A percentile compares a stretch with the other conserved stretches of the same genome.
These are phyloP conservation scores for Fusarium clavum DNA, from an alignment of 2,329 filamentous ascomycete genomes.

Conservation along the genomic window DNA sequence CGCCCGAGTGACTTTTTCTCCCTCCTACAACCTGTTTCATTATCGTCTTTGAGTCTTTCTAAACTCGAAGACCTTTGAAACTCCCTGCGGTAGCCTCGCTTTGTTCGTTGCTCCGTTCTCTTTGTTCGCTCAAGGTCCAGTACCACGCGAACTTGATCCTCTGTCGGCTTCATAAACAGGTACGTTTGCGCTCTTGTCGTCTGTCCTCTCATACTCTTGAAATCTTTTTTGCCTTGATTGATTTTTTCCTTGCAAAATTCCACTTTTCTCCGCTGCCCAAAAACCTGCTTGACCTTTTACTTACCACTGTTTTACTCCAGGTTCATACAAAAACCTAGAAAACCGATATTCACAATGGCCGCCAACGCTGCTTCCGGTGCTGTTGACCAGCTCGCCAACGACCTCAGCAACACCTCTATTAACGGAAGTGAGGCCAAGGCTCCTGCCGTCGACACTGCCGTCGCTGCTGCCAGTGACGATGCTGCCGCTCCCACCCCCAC, in stretches of 20 bases:
- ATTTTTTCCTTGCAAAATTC: neutral
- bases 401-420: slow-evolving; percentile 78
- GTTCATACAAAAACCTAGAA: slow-evolving; percentile 32
- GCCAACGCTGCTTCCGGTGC: slow-evolving; percentile 67
- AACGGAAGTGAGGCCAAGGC: slow-evolving; percentile 75
- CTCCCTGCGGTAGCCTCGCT: slow-evolving; percentile 40
- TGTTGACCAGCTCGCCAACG: slow-evolving; percentile 84
- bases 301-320: slow-evolving; percentile 28
- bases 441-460: slow-evolving; percentile 80
- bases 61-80: slow-evolving; percentile 44
- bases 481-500: slow-evolving; percentile 76
- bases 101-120: slow-evolving; percentile 48
- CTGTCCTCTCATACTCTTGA: slow-evolving; percentile 21
- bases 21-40: slow-evolving; percentile 31
- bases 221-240: slow-evolving; percentile 4
- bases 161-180: slow-evolving; percentile 40
- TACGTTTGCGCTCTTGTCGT: slow-evolving; percentile 23
- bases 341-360: slow-evolving; percentile 64
- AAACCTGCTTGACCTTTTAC: slow-evolving; percentile 21
- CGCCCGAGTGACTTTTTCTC: slow-evolving; percentile 43
- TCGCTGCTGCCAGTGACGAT: slow-evolving; percentile 65
- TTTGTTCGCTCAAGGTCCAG: slow-evolving; percentile 46
- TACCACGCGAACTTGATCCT: slow-evolving; percentile 44
- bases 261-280: slow-evolving; percentile 13
- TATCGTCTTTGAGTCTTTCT: slow-evolving; percentile 41